Conservation (phyloP, 768 basidiomycete species). For the Hericium alpestre region DNA sequence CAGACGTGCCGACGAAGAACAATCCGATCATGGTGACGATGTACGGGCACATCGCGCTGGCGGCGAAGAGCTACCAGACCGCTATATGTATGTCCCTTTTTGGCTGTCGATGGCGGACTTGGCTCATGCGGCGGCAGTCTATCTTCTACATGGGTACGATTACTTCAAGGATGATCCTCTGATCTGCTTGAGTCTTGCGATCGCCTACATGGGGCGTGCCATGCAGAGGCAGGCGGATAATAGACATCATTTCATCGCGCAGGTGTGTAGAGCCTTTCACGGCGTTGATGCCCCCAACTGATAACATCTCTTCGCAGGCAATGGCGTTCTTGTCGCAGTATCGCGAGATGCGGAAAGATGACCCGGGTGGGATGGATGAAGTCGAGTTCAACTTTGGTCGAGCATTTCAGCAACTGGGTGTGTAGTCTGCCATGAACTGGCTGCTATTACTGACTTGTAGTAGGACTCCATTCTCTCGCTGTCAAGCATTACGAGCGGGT, state of each 20-base stretch:
- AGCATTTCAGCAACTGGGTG: constrained; percentile 88
- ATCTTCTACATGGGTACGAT: constrained; percentile 82
- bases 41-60: constrained; percentile 79
- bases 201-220: constrained; percentile 80
- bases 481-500: constrained; percentile 77
- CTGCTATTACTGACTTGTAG: background rate
- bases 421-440: constrained; percentile 8
- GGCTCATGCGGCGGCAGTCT: constrained; percentile 40
- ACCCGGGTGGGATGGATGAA: constrained; percentile 44
- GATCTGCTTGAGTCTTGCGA: constrained; percentile 71
- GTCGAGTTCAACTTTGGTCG: constrained; percentile 92
- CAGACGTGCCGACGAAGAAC: constrained; percentile 51
- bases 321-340: constrained; percentile 82
- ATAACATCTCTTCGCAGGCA: constrained; percentile 33
- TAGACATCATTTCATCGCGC: constrained; percentile 76
- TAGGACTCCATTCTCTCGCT: constrained; percentile 76
- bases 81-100: constrained; percentile 64
- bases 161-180: constrained; percentile 76
- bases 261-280: constrained; percentile 27
- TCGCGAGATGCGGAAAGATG: constrained; percentile 44
- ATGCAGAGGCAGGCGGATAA: constrained; percentile 95
- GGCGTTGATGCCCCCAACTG: background rate
- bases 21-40: constrained; percentile 62
- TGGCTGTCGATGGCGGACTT: too few relatives aligned
- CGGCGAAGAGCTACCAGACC: constrained; percentile 80